Evolutionary conservation across 2,329 filamentous ascomycete species (phyloP).

Genomic region (Colletotrichum karsti): DNA sequence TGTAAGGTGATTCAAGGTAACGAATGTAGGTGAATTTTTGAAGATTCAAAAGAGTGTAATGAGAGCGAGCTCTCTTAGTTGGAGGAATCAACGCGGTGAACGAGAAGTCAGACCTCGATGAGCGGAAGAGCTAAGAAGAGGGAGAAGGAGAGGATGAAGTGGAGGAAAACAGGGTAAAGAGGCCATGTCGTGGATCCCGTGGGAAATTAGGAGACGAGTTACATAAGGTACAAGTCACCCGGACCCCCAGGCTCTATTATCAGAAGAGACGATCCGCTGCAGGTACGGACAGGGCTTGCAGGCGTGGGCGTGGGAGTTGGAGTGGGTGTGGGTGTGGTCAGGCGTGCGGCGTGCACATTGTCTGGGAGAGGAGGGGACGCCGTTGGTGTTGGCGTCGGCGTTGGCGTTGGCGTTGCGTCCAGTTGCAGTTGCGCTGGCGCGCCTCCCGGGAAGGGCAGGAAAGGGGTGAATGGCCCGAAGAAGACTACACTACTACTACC

Average conservation of each 20-base stretch:
- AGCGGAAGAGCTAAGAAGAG: constrained; percentile 21
- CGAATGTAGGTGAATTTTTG: constrained; percentile 23
- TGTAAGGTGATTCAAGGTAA: constrained; percentile 13
- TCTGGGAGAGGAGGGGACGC: background rate
- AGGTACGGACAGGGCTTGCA: constrained; percentile 19
- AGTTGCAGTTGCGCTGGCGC: too few species aligned
- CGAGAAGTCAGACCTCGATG: constrained; percentile 25
- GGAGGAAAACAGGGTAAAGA: constrained; percentile 29
- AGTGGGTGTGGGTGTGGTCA: too few species aligned
- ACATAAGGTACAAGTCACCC: constrained; percentile 20
- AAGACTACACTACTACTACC: too few species aligned
- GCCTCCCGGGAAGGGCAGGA: constrained; percentile 15
- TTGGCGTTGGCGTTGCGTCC: too few species aligned
- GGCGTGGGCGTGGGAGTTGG: too few species aligned
- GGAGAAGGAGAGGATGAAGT: constrained; percentile 27
- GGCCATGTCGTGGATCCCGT: constrained; percentile 25
- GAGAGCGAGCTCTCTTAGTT: constrained; percentile 31
- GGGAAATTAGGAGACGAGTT: constrained; percentile 26
- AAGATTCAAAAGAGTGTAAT: constrained; percentile 30
- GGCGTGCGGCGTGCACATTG: background rate
- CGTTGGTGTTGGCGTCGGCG: too few species aligned
- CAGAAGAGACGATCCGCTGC: constrained; percentile 25
- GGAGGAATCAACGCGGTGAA: constrained; percentile 29
- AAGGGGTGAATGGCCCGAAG: constrained; percentile 7
- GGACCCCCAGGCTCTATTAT: constrained; percentile 16